Percentiles rank a stretch among this genome's conserved stretches.
These are phyloP conservation scores for Termitomyces sp. DNA, from an alignment of 768 basidiomycete genomes.

Conservation along the genomic window DNA sequence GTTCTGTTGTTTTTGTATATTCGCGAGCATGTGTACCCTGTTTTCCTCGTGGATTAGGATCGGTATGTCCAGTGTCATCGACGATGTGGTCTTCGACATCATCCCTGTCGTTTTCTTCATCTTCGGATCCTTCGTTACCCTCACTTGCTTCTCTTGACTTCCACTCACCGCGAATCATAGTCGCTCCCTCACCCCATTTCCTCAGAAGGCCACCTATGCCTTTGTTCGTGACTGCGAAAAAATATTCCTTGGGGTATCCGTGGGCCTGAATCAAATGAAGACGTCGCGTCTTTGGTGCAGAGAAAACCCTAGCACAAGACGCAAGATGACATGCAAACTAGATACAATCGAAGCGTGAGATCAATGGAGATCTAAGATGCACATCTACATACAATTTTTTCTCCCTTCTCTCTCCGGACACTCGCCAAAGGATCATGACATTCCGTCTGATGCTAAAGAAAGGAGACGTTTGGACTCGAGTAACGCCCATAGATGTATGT, in stretches of 20 bases:
- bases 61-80: slow-evolving; percentile 19
- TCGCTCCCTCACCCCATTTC: slow-evolving; percentile 81
- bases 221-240: slow-evolving; percentile 88
- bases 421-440: slow-evolving; percentile 85
- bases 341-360: not conserved
- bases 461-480: not conserved
- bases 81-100: slow-evolving; percentile 14
- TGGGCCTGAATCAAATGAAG: slow-evolving; percentile 81
- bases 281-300: slow-evolving; percentile 68
- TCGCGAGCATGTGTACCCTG: slow-evolving; percentile 2
- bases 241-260: slow-evolving; percentile 83
- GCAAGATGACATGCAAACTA: slow-evolving; percentile 77
- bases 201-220: slow-evolving; percentile 77
- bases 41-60: not conserved
- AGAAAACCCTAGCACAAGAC: slow-evolving; percentile 54
- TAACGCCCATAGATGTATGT: not conserved
- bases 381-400: slow-evolving; percentile 68
- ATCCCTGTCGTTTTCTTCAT: slow-evolving; percentile 18
- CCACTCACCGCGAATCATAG: slow-evolving; percentile 72
- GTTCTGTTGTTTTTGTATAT: not conserved
- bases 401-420: slow-evolving; percentile 69
- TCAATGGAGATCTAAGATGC: not conserved
- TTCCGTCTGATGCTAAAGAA: slow-evolving; percentile 70
- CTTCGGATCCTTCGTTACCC: slow-evolving; percentile 22
- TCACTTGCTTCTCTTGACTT: slow-evolving; percentile 31